Base-by-base conservation (phyloP, 2,329 filamentous ascomycete genomes). In the Metarhizium rileyi region DNA sequence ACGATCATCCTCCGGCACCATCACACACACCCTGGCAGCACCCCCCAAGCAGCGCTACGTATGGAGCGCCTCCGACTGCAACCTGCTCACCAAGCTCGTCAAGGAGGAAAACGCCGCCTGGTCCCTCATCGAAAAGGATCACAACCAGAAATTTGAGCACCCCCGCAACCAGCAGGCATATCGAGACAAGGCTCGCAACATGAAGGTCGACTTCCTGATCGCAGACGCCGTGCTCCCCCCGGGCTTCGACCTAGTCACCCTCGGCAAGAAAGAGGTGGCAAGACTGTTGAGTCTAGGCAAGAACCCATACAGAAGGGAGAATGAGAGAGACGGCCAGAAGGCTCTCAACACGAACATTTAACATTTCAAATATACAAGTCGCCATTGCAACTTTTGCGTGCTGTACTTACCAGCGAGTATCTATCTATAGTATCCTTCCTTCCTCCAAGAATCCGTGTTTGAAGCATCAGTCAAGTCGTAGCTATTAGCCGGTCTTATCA, bases 161-260 rank as follows among this genome's bases (percentile, higher is more conserved):
- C 59, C 59, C 2, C 74, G 77, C 46, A 71, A 73, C 56, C 77
- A 80, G 63, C 77, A 80, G 60, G 73, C 75, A 4, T 69, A 77
- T 50, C 75, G 77, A 6, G 77, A 81, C 66, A 77, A 75, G 62
- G 77, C 77, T n/a, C 72, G 77, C 46, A 72, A 77, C 50, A 55
- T 78, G 49, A 81, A 81, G 64, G 73, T 76, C 33, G 70, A 74
- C 28, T 68, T 74, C 43, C 64, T 81, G 16, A 66, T 71, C 46
- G 60, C 63, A 2, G 74, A 79, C 56, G 52, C 51, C 2, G 35
- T 63, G 9, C 62, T 81, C 4, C 75, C 76, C 2, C 61, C 63
- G 0, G 65, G 68, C 5, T 81, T 80, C 51, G 74, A 81, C 53
- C 59, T 64, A 4, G 71, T 81, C 16, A 61, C 66, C 10, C 65